Evolutionary conservation across 495 filamentous ascomycete species (phyloP), one percentile per base, ranked within the genome.

Genomic region (Aspergillus affinis): DNA sequence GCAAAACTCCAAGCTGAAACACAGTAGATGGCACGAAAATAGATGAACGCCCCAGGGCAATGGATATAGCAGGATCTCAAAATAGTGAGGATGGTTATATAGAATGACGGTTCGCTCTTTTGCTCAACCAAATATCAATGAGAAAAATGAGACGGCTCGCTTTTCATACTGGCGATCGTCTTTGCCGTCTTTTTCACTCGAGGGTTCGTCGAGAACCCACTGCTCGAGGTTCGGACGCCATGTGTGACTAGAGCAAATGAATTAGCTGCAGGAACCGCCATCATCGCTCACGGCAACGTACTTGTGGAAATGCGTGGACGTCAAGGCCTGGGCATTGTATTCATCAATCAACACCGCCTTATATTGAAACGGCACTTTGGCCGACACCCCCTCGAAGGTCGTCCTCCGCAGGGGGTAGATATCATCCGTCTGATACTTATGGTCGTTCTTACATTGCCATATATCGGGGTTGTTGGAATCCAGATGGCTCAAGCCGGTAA

Each of bases 361-460:
- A 60, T 86, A 90, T 13, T 78, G 71, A 61, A 84, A 87, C 13
- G 87, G 87, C 13, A 90, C 82, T 66, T 82, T 82, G 51, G 82
- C 84, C 13, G 73, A 65, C 0, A 83, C 79, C 7, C 84, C 86
- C 64, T 90, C 86, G 58, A 85, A 90, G 6, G 75, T 75, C 2
- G 81, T 84, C 59, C 79, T 75, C 21, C 84, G 75, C 68, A 85
- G 65, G 1, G 83, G 83, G 64, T 78, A 84, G 0, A 85, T 69
- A 57, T 84, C 81, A 6, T 62, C 65, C 17, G 72, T 76, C n/a
- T 67, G 68, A 55, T 94, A 96, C 12, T 78, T 75, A 70, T 96
- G 91, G 66, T 81, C 82, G 63, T 94, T 92, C 79, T 94, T 94
- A 70, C 90, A 93, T 65, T 82, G 85, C 86, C 87, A 90, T n/a